Conservation (phyloP, 352 stramenopile genomes). For the Phytophthora cryptogea region DNA sequence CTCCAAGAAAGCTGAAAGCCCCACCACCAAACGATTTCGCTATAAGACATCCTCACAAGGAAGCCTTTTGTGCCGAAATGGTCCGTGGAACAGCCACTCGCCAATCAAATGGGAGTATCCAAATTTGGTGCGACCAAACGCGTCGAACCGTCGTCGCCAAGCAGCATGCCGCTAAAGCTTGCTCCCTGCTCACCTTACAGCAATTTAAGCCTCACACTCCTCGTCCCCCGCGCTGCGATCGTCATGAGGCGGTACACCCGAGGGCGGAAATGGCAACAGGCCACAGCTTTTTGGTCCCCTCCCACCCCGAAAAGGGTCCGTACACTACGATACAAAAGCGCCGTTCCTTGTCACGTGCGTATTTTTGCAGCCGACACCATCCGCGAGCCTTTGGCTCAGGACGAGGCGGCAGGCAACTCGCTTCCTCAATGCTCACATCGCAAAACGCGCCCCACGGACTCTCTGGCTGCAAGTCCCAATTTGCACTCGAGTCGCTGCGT, state of each 20-base stretch:
- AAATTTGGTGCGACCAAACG: neutral
- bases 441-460: conserved; percentile 3
- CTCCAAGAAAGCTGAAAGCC: too few species aligned
- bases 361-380: conserved; percentile 24
- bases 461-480: neutral
- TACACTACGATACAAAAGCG: conserved; percentile 1
- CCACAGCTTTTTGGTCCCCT: neutral
- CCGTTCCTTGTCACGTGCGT: conserved; percentile 12
- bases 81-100: neutral
- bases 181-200: neutral
- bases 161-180: neutral
- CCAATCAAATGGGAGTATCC: conserved; percentile 1
- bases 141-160: neutral
- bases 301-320: conserved; percentile 16
- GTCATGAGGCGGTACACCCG: neutral
- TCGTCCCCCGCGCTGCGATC: neutral
- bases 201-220: too few species aligned
- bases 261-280: neutral
- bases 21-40: too few species aligned
- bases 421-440: conserved; percentile 12
- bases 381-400: conserved; percentile 15
- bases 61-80: neutral
- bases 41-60: neutral
- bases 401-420: neutral
- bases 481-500: neutral